These are phyloP conservation scores for Trifolium subterraneum DNA, from an alignment of 306 rosid species.

Conservation along the genomic window DNA sequence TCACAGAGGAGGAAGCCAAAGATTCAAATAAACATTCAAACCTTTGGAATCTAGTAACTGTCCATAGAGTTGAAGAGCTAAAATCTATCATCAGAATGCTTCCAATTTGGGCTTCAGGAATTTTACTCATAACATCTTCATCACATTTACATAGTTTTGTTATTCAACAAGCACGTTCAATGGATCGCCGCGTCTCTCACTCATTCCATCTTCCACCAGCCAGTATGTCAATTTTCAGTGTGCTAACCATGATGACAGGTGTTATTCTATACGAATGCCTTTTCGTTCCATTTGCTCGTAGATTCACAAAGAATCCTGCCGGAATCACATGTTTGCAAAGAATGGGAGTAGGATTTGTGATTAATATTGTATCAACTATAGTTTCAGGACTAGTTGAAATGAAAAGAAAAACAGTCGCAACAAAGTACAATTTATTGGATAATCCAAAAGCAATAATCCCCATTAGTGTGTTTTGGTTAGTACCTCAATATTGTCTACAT, in stretches of 20 bases:
- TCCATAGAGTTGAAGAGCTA: slow-evolving; percentile 79
- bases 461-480: slow-evolving; percentile 75
- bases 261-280: slow-evolving; percentile 70
- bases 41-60: slow-evolving; percentile 69
- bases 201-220: slow-evolving; percentile 76
- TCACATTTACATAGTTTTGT: slow-evolving; percentile 71
- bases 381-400: slow-evolving; percentile 64
- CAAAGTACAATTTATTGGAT: slow-evolving; percentile 53
- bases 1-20: slow-evolving; percentile 41
- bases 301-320: slow-evolving; percentile 62
- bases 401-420: slow-evolving; percentile 62
- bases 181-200: slow-evolving; percentile 63
- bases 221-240: slow-evolving; percentile 61
- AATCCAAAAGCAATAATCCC: slow-evolving; percentile 64
- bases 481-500: slow-evolving; percentile 69
- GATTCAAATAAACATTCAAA: slow-evolving; percentile 51
- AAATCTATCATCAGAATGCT: slow-evolving; percentile 75
- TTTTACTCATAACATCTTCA: slow-evolving; percentile 56
- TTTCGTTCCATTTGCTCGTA: slow-evolving; percentile 62
- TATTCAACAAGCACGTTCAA: slow-evolving; percentile 77
- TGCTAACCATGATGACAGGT: slow-evolving; percentile 62
- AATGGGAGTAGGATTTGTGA: slow-evolving; percentile 71
- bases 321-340: slow-evolving; percentile 83
- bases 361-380: slow-evolving; percentile 62
- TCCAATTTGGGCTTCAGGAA: slow-evolving; percentile 76